Conservation (phyloP, 2,329 filamentous ascomycete species). For the Arachnopeziza araneosa region DNA sequence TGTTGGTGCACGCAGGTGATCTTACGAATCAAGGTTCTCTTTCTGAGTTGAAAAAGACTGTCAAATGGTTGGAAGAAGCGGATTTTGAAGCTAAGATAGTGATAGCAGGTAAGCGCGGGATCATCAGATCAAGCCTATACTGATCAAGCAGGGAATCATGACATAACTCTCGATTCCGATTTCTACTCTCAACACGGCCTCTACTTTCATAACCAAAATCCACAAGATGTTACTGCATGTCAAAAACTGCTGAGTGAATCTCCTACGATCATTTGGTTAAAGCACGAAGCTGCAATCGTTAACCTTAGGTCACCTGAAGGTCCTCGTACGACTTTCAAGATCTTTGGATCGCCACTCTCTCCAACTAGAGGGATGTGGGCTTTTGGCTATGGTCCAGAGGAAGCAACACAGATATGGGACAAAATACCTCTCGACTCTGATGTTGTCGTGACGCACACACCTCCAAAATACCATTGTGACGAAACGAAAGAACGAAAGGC, state of each 20-base stretch:
- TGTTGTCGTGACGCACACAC: conserved; percentile 67
- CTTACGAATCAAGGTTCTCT: conserved; percentile 66
- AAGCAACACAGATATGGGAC: conserved; percentile 48
- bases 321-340: conserved; percentile 54
- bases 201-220: conserved; percentile 50
- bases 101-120: conserved; percentile 49
- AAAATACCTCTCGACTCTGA: conserved; percentile 56
- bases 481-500: conserved; percentile 34
- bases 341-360: conserved; percentile 68
- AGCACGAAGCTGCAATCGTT: conserved; percentile 50
- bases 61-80: conserved; percentile 62
- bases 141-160: conserved; percentile 59
- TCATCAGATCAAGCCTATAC: conserved; percentile 1
- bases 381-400: conserved; percentile 51
- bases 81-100: conserved; percentile 67
- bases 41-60: conserved; percentile 53
- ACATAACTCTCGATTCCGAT: conserved; percentile 60
- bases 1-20: conserved; percentile 72
- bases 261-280: conserved; percentile 57
- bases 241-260: conserved; percentile 40
- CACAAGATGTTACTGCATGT: conserved; percentile 49
- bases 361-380: conserved; percentile 56
- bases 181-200: conserved; percentile 52
- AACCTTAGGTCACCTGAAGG: conserved; percentile 48
- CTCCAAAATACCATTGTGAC: conserved; percentile 56